A percentile compares a stretch with the other conserved stretches of the same genome.
These are phyloP conservation scores for Hibiscus mutabilis DNA, from an alignment of 345 rosid genomes.

Conservation along the genomic window DNA sequence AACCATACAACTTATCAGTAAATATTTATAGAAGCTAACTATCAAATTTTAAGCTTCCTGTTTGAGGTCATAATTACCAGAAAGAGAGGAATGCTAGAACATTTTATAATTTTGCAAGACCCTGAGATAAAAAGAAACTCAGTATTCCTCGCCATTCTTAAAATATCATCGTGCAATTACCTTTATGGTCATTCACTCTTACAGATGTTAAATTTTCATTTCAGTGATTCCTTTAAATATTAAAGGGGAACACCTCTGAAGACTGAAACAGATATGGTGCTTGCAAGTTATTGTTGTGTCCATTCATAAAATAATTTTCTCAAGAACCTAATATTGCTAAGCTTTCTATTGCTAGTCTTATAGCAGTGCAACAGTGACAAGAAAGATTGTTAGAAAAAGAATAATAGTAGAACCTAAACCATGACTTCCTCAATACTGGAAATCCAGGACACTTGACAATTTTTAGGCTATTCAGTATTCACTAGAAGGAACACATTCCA, in stretches of 20 bases:
- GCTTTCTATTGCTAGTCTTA: neutral
- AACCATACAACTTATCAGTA: neutral
- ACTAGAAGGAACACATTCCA: neutral
- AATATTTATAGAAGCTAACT: neutral
- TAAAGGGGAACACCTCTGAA: neutral
- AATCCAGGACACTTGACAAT: neutral
- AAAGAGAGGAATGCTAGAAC: neutral
- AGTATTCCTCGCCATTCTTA: neutral
- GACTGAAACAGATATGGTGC: neutral
- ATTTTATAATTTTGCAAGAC: neutral
- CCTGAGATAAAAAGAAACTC: neutral
- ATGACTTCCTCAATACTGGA: neutral
- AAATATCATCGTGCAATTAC: neutral
- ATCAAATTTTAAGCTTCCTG: neutral
- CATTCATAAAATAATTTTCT: neutral
- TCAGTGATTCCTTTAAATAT: neutral
- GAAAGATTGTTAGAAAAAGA: neutral
- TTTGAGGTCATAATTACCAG: neutral
- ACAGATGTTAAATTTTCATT: neutral
- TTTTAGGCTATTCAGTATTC: slow-evolving; percentile 4
- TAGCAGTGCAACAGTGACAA: neutral
- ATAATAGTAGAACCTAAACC: neutral
- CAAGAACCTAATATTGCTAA: neutral
- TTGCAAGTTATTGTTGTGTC: neutral
- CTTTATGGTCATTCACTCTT: neutral